phyloP scores from a whole-genome alignment of 2,329 filamentous ascomycete species.

The Tolypocladium ovalisporum region DNA sequence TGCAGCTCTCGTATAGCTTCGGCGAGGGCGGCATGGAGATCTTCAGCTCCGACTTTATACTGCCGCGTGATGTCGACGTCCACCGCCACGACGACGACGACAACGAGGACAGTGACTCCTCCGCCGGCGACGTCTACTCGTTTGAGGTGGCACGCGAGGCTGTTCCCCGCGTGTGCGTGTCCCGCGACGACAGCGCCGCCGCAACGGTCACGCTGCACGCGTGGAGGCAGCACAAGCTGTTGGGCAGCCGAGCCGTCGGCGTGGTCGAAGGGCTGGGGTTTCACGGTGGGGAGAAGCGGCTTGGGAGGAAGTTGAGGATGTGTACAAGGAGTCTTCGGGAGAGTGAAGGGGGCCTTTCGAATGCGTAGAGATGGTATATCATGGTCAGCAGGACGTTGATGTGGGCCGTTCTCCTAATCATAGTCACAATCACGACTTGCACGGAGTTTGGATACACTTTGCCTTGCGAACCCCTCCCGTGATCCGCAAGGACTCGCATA shows the following conservation, averaged over 20 bases:
- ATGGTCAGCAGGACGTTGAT: not conserved
- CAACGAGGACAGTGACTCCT: not conserved
- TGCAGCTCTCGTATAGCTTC: conserved; percentile 5
- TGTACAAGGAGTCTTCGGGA: not conserved
- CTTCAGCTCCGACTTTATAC: not conserved
- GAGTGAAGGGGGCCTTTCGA: not conserved
- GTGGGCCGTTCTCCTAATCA: not conserved
- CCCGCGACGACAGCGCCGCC: not conserved
- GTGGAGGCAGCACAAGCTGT: conserved; percentile 1
- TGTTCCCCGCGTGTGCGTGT: not conserved
- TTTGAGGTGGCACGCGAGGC: not conserved
- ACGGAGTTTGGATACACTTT: not conserved
- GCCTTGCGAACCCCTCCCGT: not conserved
- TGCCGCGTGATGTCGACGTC: conserved; percentile 1
- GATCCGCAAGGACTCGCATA: not conserved
- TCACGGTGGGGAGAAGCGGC: not conserved
- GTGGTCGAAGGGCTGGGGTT: not conserved
- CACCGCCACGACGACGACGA: not conserved
- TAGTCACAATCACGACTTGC: not conserved
- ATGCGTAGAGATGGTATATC: not conserved
- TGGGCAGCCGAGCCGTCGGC: not conserved
- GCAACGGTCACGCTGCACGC: conserved; percentile 2
- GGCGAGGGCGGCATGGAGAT: conserved; percentile 1
- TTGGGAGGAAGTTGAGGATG: not conserved
- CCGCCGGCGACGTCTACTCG: not conserved